Conservation (phyloP, 2,329 filamentous ascomycete genomes). For the Clonostachys byssicola region DNA sequence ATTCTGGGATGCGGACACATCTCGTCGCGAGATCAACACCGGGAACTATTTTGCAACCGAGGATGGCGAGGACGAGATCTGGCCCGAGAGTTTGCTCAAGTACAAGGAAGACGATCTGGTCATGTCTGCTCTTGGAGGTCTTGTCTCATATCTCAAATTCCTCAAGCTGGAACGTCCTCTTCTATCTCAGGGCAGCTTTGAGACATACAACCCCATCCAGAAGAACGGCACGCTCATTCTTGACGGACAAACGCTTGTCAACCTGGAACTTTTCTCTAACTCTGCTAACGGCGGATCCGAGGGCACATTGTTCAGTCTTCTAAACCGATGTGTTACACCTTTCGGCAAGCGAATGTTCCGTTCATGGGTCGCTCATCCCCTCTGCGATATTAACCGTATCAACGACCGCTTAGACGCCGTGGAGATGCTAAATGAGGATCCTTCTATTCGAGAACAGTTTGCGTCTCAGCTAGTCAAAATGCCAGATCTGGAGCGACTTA, state of each 20-base stretch:
- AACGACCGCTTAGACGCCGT: slow-evolving; percentile 93
- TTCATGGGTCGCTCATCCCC: slow-evolving; percentile 94
- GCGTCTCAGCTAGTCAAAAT: slow-evolving; percentile 84
- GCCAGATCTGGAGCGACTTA: slow-evolving; percentile 89
- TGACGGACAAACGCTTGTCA: slow-evolving; percentile 94
- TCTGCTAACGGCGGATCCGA: slow-evolving; percentile 80
- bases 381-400: slow-evolving; percentile 82
- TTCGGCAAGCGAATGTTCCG: slow-evolving; percentile 96
- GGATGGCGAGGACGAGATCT: slow-evolving; percentile 53
- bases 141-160: slow-evolving; percentile 80
- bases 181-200: slow-evolving; percentile 86
- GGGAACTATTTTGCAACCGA: slow-evolving; percentile 72
- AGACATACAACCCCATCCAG: slow-evolving; percentile 85
- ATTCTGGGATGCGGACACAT: slow-evolving; percentile 84
- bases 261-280: slow-evolving; percentile 96
- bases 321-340: slow-evolving; percentile 92
- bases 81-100: slow-evolving; percentile 73
- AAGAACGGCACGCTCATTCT: slow-evolving; percentile 88
- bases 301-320: slow-evolving; percentile 83
- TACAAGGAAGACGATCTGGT: slow-evolving; percentile 73
- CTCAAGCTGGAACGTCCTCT: slow-evolving; percentile 87
- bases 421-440: slow-evolving; percentile 84
- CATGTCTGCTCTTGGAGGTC: slow-evolving; percentile 87
- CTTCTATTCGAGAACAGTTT: slow-evolving; percentile 78
- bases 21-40: slow-evolving; percentile 74